Conservation (phyloP, 306 rosid species). For the Lathyrus aphaca region DNA sequence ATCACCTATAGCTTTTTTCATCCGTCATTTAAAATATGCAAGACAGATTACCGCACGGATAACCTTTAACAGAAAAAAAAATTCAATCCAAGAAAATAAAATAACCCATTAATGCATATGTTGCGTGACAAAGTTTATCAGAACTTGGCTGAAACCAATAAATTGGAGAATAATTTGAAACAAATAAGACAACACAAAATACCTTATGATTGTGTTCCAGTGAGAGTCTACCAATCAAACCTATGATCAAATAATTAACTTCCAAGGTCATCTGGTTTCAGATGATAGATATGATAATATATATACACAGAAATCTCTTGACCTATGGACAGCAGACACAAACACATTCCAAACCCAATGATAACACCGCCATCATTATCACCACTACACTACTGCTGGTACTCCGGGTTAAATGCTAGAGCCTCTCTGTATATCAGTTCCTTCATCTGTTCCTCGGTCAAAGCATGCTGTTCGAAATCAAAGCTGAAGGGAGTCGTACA, state of each 20-base stretch:
- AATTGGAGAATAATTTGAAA: slow-evolving; percentile 42
- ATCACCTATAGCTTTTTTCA: too few relatives aligned
- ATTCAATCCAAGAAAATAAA: background rate
- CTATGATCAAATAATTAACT: slow-evolving; percentile 42
- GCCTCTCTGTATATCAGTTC: slow-evolving; percentile 93
- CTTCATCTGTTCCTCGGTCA: slow-evolving; percentile 93
- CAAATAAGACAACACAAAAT: slow-evolving; percentile 41
- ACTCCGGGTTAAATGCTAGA: slow-evolving; percentile 92
- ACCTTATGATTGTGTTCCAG: slow-evolving; percentile 46
- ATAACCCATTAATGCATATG: slow-evolving; percentile 15
- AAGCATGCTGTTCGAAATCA: slow-evolving; percentile 96
- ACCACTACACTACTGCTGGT: slow-evolving; percentile 52
- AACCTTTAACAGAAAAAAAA: background rate
- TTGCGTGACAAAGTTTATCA: slow-evolving; percentile 29
- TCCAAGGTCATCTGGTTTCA: slow-evolving; percentile 59
- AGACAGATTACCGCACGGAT: too few relatives aligned
- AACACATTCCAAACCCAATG: slow-evolving; percentile 46
- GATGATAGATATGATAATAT: slow-evolving; percentile 53
- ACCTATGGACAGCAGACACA: slow-evolving; percentile 49
- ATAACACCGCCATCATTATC: background rate
- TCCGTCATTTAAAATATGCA: too few relatives aligned
- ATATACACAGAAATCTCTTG: slow-evolving; percentile 56
- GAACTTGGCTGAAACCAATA: slow-evolving; percentile 45
- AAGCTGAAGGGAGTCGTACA: slow-evolving; percentile 95
- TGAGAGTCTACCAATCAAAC: slow-evolving; percentile 44